These are phyloP conservation scores for Babesia ovata DNA, from an alignment of 169 alveolate genomes.

Conservation along the genomic window DNA sequence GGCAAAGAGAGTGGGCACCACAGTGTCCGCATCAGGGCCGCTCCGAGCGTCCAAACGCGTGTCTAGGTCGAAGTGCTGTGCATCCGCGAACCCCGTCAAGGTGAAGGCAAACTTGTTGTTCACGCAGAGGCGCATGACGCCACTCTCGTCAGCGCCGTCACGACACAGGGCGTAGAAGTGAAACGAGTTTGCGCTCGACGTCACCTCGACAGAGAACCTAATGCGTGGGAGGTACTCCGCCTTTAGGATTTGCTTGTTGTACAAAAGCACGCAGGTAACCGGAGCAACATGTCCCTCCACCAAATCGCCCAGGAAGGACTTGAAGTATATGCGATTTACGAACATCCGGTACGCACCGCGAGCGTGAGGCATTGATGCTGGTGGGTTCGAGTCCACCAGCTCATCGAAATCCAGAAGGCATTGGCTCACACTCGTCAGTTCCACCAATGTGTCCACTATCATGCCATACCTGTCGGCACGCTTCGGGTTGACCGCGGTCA, in stretches of 20 bases:
- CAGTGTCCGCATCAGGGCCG: slow-evolving; percentile 13
- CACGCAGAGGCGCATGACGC: slow-evolving; percentile 28
- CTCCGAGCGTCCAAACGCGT: background rate
- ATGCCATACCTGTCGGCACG: background rate
- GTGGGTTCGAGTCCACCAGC: background rate
- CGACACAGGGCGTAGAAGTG: slow-evolving; percentile 20
- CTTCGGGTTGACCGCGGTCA: slow-evolving; percentile 4
- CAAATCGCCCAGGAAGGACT: slow-evolving; percentile 35
- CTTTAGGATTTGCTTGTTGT: slow-evolving; percentile 30
- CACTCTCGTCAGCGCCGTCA: slow-evolving; percentile 2
- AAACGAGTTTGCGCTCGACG: slow-evolving; percentile 33
- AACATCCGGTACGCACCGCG: slow-evolving; percentile 26
- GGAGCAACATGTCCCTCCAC: slow-evolving; percentile 55
- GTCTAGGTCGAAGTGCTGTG: slow-evolving; percentile 2
- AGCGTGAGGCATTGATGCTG: background rate
- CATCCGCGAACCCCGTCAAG: slow-evolving; percentile 28
- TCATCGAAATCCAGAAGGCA: background rate
- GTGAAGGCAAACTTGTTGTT: slow-evolving; percentile 27
- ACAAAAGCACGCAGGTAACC: slow-evolving; percentile 47
- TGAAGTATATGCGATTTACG: slow-evolving; percentile 36
- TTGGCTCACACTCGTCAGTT: background rate
- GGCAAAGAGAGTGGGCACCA: slow-evolving; percentile 33
- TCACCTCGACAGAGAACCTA: slow-evolving; percentile 26
- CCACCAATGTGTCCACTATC: slow-evolving; percentile 15
- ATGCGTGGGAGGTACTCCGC: slow-evolving; percentile 14